phyloP scores from a whole-genome alignment of 108 stramenopile genomes.

The Skeletonema grethae region DNA sequence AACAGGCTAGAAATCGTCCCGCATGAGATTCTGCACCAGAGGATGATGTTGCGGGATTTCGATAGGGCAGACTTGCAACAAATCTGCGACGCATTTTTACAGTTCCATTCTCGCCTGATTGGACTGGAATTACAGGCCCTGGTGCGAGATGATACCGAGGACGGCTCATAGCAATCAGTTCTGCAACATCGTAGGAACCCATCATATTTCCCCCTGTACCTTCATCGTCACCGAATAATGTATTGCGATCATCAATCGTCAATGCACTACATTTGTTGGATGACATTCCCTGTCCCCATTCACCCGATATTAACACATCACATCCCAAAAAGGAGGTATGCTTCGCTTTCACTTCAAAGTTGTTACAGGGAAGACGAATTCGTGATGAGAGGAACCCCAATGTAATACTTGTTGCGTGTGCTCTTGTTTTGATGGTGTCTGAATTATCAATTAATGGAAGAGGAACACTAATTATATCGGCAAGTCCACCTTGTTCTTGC shows the following conservation, averaged over 20 bases:
- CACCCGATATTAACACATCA: slow-evolving; percentile 71
- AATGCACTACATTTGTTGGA: slow-evolving; percentile 35
- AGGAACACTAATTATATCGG: slow-evolving; percentile 40
- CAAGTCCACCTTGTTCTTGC: not conserved
- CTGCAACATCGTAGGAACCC: slow-evolving; percentile 75
- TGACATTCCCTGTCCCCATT: slow-evolving; percentile 89
- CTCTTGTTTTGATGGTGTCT: not conserved
- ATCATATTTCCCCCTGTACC: slow-evolving; percentile 1
- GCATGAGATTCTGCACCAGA: slow-evolving; percentile 48
- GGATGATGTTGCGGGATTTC: slow-evolving; percentile 45
- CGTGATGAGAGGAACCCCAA: slow-evolving; percentile 34
- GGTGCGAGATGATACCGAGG: slow-evolving; percentile 81
- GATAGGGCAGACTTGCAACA: slow-evolving; percentile 54
- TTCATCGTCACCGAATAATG: not conserved
- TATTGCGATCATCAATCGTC: slow-evolving; percentile 25
- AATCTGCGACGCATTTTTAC: slow-evolving; percentile 29
- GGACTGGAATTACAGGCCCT: slow-evolving; percentile 21
- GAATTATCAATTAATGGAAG: slow-evolving; percentile 17
- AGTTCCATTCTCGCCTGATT: not conserved
- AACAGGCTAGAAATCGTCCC: slow-evolving; percentile 77
- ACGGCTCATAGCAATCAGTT: slow-evolving; percentile 63
- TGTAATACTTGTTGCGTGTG: slow-evolving; percentile 21
- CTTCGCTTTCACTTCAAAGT: slow-evolving; percentile 46
- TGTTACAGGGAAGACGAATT: slow-evolving; percentile 33
- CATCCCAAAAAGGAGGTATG: slow-evolving; percentile 66